Conservation (phyloP, 2,329 filamentous ascomycete species). For the Hypoxylon sp. region DNA sequence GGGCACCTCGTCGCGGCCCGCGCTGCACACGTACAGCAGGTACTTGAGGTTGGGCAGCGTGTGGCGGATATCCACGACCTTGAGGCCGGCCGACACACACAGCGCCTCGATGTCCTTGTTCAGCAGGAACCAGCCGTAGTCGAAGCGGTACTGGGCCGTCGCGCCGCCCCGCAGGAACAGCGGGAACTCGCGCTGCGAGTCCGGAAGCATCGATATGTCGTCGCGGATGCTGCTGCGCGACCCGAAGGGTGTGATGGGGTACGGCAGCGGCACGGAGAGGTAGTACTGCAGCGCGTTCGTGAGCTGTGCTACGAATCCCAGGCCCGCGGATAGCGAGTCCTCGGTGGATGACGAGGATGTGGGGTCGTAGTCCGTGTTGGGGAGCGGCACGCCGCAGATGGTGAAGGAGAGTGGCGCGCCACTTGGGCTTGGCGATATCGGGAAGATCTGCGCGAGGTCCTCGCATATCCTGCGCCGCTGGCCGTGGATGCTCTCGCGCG, state of each 20-base stretch:
- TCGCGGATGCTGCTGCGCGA: conserved; percentile 79
- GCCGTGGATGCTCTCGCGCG: conserved; percentile 78
- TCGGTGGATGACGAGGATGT: conserved; percentile 66
- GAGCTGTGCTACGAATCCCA: conserved; percentile 84
- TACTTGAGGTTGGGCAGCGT: conserved; percentile 96
- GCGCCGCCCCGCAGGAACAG: conserved; percentile 77
- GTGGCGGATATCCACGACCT: conserved; percentile 90
- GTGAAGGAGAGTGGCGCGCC: conserved; percentile 81
- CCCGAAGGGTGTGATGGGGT: conserved; percentile 79
- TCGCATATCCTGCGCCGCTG: conserved; percentile 91
- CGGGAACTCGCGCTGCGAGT: conserved; percentile 78
- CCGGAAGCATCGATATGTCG: conserved; percentile 65
- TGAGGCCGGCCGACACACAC: conserved; percentile 76
- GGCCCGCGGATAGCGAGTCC: conserved; percentile 81
- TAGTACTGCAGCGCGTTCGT: conserved; percentile 86
- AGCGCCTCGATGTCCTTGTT: conserved; percentile 92
- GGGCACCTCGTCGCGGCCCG: conserved; percentile 76
- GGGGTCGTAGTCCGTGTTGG: conserved; percentile 82
- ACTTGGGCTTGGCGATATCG: conserved; percentile 75
- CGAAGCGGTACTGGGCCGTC: conserved; percentile 88
- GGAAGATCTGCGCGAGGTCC: conserved; percentile 83
- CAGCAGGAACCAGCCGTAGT: conserved; percentile 95
- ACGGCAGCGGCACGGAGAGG: conserved; percentile 82
- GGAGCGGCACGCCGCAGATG: conserved; percentile 82
- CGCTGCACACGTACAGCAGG: conserved; percentile 88